Evolutionary conservation across 1,284 basidiomycete species (phyloP), one percentile per base, ranked within the genome.

Genomic region (Coniferiporia weirii): DNA sequence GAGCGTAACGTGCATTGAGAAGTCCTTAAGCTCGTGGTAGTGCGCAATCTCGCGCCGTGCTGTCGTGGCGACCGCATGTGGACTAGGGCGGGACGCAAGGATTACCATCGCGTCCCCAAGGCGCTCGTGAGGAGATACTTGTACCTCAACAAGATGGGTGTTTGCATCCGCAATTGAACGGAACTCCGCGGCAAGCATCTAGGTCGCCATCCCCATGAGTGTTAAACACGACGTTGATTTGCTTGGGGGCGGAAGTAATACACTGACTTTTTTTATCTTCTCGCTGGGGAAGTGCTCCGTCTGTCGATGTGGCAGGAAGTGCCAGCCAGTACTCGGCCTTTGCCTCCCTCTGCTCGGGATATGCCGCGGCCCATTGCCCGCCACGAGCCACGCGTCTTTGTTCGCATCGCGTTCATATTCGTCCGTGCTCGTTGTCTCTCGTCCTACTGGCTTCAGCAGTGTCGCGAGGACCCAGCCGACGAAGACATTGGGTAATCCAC

Each of bases 301-400:
- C 59, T 70, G 69, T 6, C 69, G 53, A 47, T 66, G 66, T 3
- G 69, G 69, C n/a, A 67, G 46, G 54, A 65, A 62, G 53, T 69
- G 68, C 65, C 66, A 69, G 1, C 64, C 61, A 1, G 55, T 61
- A 35, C 15, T 54, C 2, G 68, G 67, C 27, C 68, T 48, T 22
- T 27, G 3, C 63, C 66, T 32, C 48, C 54, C 32, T 65, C 57
- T 60, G 48, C 48, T 32, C 61, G 65, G 17, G 67, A 36, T n/a
- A 36, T 53, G 20, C 7, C 15, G n/a, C n/a, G 15, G 13, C 45
- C 38, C 54, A 12, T 52, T 61, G 6, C 35, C 58, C 19, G 54
- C 64, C 19, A 27, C 60, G 12, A 68, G 49, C 58, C 61, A 70
- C 32, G 20, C 52, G 10, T 56, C 56, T 56, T 64, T 60, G 54